Evolutionary conservation across 2,329 filamentous ascomycete genomes (phyloP), one percentile per base, ranked within the genome.

Genomic region (Emydomyces testavorans): DNA sequence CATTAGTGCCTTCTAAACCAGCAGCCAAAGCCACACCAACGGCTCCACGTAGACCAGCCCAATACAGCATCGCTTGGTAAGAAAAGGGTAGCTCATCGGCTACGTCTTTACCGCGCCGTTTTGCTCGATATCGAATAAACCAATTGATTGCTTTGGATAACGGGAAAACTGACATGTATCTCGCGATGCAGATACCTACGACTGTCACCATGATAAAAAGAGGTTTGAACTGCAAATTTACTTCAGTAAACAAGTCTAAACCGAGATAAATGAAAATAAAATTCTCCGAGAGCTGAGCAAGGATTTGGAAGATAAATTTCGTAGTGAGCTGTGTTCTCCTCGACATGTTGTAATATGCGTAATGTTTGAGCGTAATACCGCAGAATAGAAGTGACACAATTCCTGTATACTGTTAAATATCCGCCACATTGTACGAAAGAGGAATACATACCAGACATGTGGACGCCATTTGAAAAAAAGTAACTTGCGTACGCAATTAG

Each of bases 301-400:
- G 82, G 53, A 94, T 82, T 64, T 94, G 87, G 70, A 98, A 98
- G 49, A 95, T 77, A 68, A 94, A 98, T 65, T 98, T 98, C 45
- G 92, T 98, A 13, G 92, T 94, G 53, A 98, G 80, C 64, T 98
- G 92, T 1, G 92, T 96, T 53, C 92, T 82, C 41, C 92, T 82
- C 24, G 92, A 98, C 92, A 98, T 98, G 71, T 98, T 98, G 75
- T 96, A 95, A 70, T 98, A 98, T 53, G 92, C 92, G 61, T 98
- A 98, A 64, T 98, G 92, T 68, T 98, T 98, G 54, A 98, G 73
- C 8, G 92, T 96, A 57, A 98, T 98, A 48, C 92, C 92, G 65
- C 92, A 98, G 72, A 98, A 98, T 1, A 98, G 74, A 50, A 98
- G 65, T 20, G 92, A 94, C 56, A 98, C 92, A 59, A 98, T 98